Percentiles rank a stretch among this genome's conserved stretches.
Conservation (phyloP, 1,284 basidiomycete genomes). For the Grifola frondosa region DNA sequence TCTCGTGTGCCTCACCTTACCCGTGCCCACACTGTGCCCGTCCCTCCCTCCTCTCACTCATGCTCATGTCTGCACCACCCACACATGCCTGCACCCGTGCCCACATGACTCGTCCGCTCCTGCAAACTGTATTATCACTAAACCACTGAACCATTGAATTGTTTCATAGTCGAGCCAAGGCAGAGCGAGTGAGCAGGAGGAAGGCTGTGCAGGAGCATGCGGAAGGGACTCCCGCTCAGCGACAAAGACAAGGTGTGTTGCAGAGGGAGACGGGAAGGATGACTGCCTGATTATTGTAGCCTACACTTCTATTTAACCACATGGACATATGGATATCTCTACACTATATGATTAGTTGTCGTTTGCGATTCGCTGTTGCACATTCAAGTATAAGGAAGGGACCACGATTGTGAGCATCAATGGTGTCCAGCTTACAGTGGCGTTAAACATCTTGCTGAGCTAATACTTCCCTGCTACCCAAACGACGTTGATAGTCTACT, state of each 20-base stretch:
- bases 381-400: too few relatives aligned
- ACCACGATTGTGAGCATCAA: too few relatives aligned
- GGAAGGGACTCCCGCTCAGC: constrained; percentile 55
- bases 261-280: constrained; percentile 40
- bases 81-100: too few relatives aligned
- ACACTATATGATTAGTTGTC: neutral
- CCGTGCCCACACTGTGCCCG: too few relatives aligned
- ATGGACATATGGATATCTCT: neutral
- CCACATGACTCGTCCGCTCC: too few relatives aligned
- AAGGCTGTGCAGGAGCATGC: constrained; percentile 66
- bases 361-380: neutral
- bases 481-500: neutral
- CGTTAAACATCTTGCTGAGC: too few relatives aligned
- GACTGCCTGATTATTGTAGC: constrained; percentile 61
- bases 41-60: too few relatives aligned
- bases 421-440: too few relatives aligned
- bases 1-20: too few relatives aligned
- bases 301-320: too few relatives aligned
- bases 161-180: constrained; percentile 60
- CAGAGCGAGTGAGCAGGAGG: constrained; percentile 61
- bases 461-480: neutral
- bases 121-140: neutral
- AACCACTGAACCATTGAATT: too few relatives aligned
- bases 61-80: too few relatives aligned
- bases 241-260: constrained; percentile 59